Percentiles rank a stretch among this genome's conserved stretches.
Conservation (phyloP, 2,329 filamentous ascomycete genomes). For the Penicillium vulpinum region DNA sequence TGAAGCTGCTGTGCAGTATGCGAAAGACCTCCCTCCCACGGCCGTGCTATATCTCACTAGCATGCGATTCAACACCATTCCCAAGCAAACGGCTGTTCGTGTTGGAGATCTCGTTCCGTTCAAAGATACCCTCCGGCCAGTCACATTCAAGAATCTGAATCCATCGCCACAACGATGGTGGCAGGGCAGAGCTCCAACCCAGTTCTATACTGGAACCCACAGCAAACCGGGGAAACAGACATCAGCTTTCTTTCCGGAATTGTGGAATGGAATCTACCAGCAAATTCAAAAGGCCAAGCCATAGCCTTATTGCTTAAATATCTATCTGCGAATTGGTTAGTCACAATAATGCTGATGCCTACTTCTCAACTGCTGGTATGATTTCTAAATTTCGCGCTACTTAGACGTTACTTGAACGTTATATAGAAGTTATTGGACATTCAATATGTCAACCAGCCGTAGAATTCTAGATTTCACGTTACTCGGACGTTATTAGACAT, state of each 20-base stretch:
- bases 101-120: conserved; percentile 43
- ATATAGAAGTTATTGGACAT: too few species aligned
- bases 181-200: conserved; percentile 35
- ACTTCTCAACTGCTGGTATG: too few species aligned
- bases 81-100: conserved; percentile 43
- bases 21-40: conserved; percentile 45
- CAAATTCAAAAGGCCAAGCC: conserved; percentile 35
- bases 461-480: too few species aligned
- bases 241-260: conserved; percentile 43
- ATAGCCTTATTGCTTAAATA: background rate
- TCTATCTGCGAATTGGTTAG: background rate
- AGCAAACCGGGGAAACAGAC: conserved; percentile 41
- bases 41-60: conserved; percentile 48
- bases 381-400: too few species aligned
- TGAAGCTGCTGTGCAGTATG: conserved; percentile 45
- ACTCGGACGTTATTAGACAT: too few species aligned
- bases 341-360: background rate
- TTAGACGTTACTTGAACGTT: background rate
- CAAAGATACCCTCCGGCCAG: conserved; percentile 39
- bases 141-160: conserved; percentile 43
- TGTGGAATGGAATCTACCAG: conserved; percentile 46
- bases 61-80: conserved; percentile 47
- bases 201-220: conserved; percentile 43
- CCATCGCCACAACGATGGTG: conserved; percentile 40
- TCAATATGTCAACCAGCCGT: too few species aligned